Conservation (phyloP, 257 asterid genomes). For the Plectranthus barbatus region DNA sequence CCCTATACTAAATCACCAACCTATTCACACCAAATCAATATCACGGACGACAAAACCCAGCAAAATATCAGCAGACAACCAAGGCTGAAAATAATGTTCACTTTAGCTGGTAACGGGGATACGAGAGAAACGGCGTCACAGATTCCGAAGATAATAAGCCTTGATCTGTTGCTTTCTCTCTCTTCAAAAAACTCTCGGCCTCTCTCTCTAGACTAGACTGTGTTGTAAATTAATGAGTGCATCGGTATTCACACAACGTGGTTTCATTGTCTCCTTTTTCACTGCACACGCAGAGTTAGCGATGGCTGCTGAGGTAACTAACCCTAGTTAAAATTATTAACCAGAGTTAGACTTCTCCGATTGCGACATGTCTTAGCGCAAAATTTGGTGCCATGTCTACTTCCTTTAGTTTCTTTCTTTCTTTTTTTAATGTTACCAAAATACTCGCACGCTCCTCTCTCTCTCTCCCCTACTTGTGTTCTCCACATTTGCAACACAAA, state of each 20-base stretch:
- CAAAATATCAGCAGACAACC: not conserved
- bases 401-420: not conserved
- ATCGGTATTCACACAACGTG: conserved; percentile 25
- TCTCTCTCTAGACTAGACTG: conserved; percentile 2
- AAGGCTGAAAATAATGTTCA: not conserved
- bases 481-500: not conserved
- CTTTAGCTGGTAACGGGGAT: not conserved
- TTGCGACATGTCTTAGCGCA: conserved; percentile 13
- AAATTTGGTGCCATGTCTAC: conserved; percentile 15
- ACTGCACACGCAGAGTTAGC: conserved; percentile 36
- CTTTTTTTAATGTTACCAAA: not conserved
- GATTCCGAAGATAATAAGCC: conserved; percentile 39
- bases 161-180: conserved; percentile 40
- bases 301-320: conserved; percentile 21
- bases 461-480: not conserved
- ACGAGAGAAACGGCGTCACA: conserved; percentile 21
- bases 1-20: not conserved
- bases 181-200: not conserved
- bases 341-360: conserved; percentile 12
- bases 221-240: not conserved
- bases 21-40: not conserved
- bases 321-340: conserved; percentile 14
- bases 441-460: not conserved
- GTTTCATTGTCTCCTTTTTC: conserved; percentile 51
- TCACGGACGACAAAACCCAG: not conserved